Conservation (phyloP, 2,329 filamentous ascomycete species). For the Fusarium buxicola region DNA sequence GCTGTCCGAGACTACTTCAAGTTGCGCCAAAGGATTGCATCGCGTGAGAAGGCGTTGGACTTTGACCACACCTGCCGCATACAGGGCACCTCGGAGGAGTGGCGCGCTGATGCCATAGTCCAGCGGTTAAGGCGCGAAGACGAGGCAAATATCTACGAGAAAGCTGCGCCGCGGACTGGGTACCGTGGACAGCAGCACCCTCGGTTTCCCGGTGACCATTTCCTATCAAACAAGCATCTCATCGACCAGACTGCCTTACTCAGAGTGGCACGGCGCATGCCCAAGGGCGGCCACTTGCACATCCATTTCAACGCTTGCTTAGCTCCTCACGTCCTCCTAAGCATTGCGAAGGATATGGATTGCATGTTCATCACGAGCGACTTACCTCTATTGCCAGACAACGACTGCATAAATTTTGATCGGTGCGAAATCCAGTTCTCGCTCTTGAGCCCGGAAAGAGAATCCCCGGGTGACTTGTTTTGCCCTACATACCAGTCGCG, state of each 20-base stretch:
- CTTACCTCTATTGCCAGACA: conserved; percentile 56
- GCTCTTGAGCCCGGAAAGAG: conserved; percentile 55
- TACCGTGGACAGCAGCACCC: conserved; percentile 58
- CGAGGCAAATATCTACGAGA: conserved; percentile 51
- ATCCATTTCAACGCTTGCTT: conserved; percentile 84
- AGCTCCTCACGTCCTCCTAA: conserved; percentile 68
- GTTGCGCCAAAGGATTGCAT: conserved; percentile 47
- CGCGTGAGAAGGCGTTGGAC: conserved; percentile 51
- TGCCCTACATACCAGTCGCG: conserved; percentile 58
- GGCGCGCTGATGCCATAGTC: conserved; percentile 55
- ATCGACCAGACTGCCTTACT: conserved; percentile 69
- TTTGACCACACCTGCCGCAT: conserved; percentile 56
- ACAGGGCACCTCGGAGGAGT: conserved; percentile 51
- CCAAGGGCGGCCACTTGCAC: conserved; percentile 79
- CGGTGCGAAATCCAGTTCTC: conserved; percentile 72
- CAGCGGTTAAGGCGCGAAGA: conserved; percentile 53
- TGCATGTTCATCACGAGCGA: conserved; percentile 77
- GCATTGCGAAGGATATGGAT: conserved; percentile 64
- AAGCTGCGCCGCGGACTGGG: conserved; percentile 49
- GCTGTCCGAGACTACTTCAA: conserved; percentile 47
- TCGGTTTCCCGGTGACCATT: conserved; percentile 66
- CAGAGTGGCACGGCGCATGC: conserved; percentile 67
- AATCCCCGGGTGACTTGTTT: conserved; percentile 61
- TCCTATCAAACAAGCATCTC: conserved; percentile 65
- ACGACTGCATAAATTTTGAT: conserved; percentile 58